A percentile compares a stretch with the other conserved stretches of the same genome.
These are phyloP conservation scores for Verruconis gallopava DNA, from an alignment of 2,329 filamentous ascomycete species.

Conservation along the genomic window DNA sequence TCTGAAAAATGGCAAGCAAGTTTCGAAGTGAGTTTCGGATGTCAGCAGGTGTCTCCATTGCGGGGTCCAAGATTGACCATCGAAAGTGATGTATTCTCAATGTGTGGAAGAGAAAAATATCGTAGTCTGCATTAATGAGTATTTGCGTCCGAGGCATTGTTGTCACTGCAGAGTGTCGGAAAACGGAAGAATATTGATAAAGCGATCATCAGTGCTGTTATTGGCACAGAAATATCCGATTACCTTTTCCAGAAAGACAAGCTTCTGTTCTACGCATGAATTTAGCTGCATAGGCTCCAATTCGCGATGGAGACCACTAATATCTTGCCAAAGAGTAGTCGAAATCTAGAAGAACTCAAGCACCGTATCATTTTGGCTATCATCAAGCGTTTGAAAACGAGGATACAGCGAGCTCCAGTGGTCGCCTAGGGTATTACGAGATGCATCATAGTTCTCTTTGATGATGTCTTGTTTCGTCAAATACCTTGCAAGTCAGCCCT, in stretches of 20 bases:
- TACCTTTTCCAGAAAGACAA: background rate
- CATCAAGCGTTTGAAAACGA: slow-evolving; percentile 1
- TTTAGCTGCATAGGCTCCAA: background rate
- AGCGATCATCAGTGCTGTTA: background rate
- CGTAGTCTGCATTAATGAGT: slow-evolving; percentile 2
- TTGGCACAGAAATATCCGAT: too few relatives aligned
- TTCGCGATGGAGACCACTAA: background rate
- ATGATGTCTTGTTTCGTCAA: background rate
- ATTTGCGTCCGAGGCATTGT: background rate
- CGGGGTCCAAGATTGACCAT: background rate
- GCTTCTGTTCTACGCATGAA: background rate
- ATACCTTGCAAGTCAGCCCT: background rate
- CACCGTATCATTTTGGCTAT: background rate
- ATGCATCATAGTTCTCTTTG: background rate
- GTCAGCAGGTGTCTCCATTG: background rate
- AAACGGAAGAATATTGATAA: slow-evolving; percentile 1
- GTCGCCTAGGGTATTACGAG: background rate
- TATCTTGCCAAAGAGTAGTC: slow-evolving; percentile 3
- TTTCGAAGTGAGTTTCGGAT: background rate
- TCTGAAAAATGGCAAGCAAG: slow-evolving; percentile 1
- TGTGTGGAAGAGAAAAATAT: background rate
- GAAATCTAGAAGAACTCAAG: slow-evolving; percentile 1
- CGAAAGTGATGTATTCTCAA: background rate
- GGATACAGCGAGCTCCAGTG: background rate
- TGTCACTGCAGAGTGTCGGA: background rate